Percentiles rank a stretch among this genome's conserved stretches.
phyloP scores from a whole-genome alignment of 2,329 filamentous ascomycete genomes.

The Arthrobotrys pseudoclavata region DNA sequence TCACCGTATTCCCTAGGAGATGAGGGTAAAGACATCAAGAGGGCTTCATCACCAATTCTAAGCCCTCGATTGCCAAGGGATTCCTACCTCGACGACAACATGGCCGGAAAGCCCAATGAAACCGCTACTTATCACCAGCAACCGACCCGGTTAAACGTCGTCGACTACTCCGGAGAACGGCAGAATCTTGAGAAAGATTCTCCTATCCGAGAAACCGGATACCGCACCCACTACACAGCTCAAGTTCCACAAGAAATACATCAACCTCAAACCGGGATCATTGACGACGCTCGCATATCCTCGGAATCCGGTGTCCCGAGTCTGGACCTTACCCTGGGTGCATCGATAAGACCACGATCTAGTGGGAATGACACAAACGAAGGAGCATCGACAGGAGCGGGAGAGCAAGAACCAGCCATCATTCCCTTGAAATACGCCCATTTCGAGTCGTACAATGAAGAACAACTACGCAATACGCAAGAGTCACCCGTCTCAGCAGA shows the following conservation, averaged over 20 bases:
- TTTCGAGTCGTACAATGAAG: slow-evolving; percentile 55
- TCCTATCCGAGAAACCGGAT: slow-evolving; percentile 59
- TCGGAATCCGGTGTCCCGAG: slow-evolving; percentile 48
- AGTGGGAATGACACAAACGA: slow-evolving; percentile 26
- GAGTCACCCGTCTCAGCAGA: slow-evolving; percentile 72
- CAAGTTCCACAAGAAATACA: slow-evolving; percentile 57
- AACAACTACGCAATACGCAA: slow-evolving; percentile 55
- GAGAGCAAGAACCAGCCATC: slow-evolving; percentile 44
- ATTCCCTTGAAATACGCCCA: slow-evolving; percentile 57
- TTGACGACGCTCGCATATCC: slow-evolving; percentile 55
- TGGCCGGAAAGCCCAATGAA: slow-evolving; percentile 24
- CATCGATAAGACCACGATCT: slow-evolving; percentile 38
- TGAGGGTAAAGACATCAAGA: slow-evolving; percentile 40
- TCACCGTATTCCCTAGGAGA: slow-evolving; percentile 51
- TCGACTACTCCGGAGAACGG: slow-evolving; percentile 47
- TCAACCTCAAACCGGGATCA: slow-evolving; percentile 55
- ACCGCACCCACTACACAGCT: slow-evolving; percentile 58
- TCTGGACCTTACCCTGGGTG: slow-evolving; percentile 41
- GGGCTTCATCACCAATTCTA: slow-evolving; percentile 59
- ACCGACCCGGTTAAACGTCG: slow-evolving; percentile 53
- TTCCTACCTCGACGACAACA: slow-evolving; percentile 52
- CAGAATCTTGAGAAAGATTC: slow-evolving; percentile 54
- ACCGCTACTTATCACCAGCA: slow-evolving; percentile 46
- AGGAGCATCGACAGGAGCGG: slow-evolving; percentile 15
- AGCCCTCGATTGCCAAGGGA: slow-evolving; percentile 50